Conservation (phyloP, 1,139 yeast genomes). For the Diutina mesorugosa region DNA sequence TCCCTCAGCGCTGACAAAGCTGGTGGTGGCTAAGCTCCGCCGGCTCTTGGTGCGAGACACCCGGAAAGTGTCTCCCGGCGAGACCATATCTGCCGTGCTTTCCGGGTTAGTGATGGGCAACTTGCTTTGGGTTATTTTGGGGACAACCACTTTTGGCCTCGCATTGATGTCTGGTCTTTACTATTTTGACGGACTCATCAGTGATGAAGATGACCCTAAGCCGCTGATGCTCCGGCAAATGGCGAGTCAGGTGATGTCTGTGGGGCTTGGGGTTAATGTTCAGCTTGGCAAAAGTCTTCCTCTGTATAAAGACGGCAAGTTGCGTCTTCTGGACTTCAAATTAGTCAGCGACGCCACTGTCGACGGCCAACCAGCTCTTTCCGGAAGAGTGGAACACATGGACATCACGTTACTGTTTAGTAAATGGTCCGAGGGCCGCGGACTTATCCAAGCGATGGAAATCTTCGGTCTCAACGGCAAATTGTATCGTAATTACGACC, state of each 20-base stretch:
- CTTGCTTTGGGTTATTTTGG: slow-evolving; percentile 44
- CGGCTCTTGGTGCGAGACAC: neutral
- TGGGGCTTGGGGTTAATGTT: neutral
- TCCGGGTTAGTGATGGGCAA: slow-evolving; percentile 39
- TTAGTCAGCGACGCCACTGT: slow-evolving; percentile 4
- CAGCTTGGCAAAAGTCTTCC: neutral
- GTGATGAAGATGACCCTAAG: neutral
- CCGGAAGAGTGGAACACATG: slow-evolving; percentile 38
- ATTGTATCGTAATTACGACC: slow-evolving; percentile 9
- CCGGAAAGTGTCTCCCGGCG: neutral
- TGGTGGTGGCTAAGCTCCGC: neutral
- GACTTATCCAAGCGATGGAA: slow-evolving; percentile 50
- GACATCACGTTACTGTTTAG: slow-evolving; percentile 47
- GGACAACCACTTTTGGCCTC: slow-evolving; percentile 55
- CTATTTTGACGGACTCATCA: slow-evolving; percentile 20
- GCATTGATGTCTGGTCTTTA: slow-evolving; percentile 36
- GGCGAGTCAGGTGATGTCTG: slow-evolving; percentile 5
- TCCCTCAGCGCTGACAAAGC: neutral
- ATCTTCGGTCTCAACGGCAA: slow-evolving; percentile 50
- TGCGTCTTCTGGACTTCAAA: neutral
- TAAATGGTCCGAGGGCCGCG: slow-evolving; percentile 62
- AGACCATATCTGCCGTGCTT: neutral
- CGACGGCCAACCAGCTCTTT: slow-evolving; percentile 12
- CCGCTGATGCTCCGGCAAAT: slow-evolving; percentile 8
- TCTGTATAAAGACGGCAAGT: neutral